Evolutionary conservation across 1,284 basidiomycete species (phyloP).

Genomic region (Kwoniella shivajii): DNA sequence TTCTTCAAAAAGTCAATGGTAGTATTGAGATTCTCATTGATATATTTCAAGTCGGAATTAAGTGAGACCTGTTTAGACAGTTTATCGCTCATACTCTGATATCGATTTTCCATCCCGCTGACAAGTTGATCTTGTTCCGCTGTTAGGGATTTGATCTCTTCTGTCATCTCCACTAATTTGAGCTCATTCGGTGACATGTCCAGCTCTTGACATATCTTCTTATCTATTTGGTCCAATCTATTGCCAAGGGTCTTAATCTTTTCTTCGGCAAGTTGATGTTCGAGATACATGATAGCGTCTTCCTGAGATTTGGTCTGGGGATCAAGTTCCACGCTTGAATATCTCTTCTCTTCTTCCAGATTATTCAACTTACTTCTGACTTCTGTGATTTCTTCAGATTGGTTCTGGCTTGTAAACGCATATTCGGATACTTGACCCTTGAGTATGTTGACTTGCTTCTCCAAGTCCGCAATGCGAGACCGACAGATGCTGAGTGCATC

Average conservation of each 20-base stretch:
- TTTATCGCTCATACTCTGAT: not conserved
- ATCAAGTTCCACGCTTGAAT: not conserved
- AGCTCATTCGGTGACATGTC: no score
- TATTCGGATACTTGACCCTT: not conserved
- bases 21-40: not conserved
- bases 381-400: not conserved
- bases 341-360: not conserved
- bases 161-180: no score
- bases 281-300: no score
- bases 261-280: no score
- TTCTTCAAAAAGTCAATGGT: not conserved
- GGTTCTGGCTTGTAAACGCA: not conserved
- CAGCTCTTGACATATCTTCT: no score
- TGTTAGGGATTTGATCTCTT: no score
- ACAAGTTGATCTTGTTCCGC: no score
- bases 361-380: not conserved
- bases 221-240: no score
- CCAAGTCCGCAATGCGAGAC: not conserved
- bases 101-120: not conserved
- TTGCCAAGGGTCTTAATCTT: no score
- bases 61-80: not conserved
- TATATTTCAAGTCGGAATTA: not conserved
- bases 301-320: not conserved
- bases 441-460: not conserved
- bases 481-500: not conserved